Base-by-base conservation (phyloP, 1,284 basidiomycete genomes). In the Puccinia coronata region DNA sequence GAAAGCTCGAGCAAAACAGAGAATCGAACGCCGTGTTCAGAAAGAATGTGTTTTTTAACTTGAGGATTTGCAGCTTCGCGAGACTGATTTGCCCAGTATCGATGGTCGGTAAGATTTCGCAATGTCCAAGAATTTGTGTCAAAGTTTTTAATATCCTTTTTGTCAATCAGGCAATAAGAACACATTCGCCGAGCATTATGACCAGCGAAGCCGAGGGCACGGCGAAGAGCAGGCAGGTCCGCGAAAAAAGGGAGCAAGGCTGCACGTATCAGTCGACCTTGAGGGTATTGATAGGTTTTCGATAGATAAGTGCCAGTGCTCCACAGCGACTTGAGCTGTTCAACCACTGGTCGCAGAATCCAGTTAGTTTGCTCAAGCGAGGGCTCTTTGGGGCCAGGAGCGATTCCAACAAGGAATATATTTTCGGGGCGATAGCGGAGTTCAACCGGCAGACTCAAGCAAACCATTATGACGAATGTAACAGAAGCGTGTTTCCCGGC, bases 381-480 rank as follows among this genome's bases (percentile, higher is more conserved):
- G n/a, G 67, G 16, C 59, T 84, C 82, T n/a, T 57, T 25, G 4
- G 83, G 84, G 0, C 84, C 84, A 5, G 85, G 87, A 86, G 85
- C 85, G 16, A 88, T 82, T 0, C 86, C 86, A 14, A 85, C 86
- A 9, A 88, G 83, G 76, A 84, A 88, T 18, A 88, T 83, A 67
- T 88, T 87, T 71, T 88, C 85, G 0, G 82, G 63, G 18, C 83
- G 82, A 80, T 85, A 85, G 0, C 87, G 85, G 23, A 87, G 47
- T 2, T 82, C 39, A 0, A 83, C 83, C 2, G 87, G 87, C 2
- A 65, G 43, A 34, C 53, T 65, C 16, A 77, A 36, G 65, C 39
- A 77, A 31, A 67, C 49, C 20, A 77, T 1, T 14, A 77, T 36
- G 41, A 77, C 36, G 20, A 77, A 77, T 0, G 75, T 77, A 12